phyloP scores from a whole-genome alignment of 2,329 filamentous ascomycete species.

The Aureobasidium lini region DNA sequence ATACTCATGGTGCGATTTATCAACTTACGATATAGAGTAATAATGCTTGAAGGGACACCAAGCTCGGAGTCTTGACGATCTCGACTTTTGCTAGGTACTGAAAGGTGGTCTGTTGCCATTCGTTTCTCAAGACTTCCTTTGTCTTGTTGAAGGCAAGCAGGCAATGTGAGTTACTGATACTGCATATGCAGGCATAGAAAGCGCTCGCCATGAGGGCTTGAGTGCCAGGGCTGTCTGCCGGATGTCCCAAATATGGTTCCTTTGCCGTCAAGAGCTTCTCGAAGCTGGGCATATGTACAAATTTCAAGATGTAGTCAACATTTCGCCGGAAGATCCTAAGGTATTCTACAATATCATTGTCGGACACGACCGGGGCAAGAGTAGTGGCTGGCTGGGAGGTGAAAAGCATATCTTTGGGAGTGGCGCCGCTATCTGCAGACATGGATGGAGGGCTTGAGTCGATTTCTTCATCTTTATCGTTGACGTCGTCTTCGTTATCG shows the following conservation, averaged over 20 bases:
- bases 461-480: neutral
- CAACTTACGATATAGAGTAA: conserved; percentile 1
- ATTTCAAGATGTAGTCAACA: neutral
- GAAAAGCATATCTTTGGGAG: conserved; percentile 1
- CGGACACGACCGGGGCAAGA: neutral
- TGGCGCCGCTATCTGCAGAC: neutral
- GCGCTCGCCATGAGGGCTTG: neutral
- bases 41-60: neutral
- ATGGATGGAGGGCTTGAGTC: neutral
- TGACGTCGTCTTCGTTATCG: conserved; percentile 3
- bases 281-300: conserved; percentile 1
- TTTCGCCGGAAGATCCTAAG: neutral
- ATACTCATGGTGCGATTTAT: neutral
- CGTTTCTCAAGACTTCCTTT: neutral
- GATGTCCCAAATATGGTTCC: neutral
- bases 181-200: conserved; percentile 8
- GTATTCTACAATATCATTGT: neutral
- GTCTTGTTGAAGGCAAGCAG: neutral
- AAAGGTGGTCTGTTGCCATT: neutral
- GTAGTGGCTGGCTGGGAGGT: neutral
- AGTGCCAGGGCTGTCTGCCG: neutral
- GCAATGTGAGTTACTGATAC: conserved; percentile 4
- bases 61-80: neutral
- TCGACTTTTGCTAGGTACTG: neutral
- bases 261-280: neutral